phyloP scores from a whole-genome alignment of 1,284 basidiomycete genomes.

The Fomitiporia mediterranea region DNA sequence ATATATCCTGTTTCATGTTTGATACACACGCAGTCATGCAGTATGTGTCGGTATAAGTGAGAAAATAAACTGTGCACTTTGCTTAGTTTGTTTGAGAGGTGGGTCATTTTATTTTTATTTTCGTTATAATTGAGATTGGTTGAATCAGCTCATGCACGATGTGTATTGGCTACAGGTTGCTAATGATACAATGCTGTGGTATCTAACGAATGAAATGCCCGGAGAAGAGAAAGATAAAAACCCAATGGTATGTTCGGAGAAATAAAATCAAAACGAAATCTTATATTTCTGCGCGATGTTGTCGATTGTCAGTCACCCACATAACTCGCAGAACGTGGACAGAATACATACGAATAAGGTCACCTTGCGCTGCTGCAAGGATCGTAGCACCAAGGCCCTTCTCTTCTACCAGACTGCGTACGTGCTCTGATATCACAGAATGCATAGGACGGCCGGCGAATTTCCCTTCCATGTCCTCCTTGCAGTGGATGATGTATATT shows the following conservation, averaged over 20 bases:
- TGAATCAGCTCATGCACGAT: not conserved
- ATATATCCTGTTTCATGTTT: constrained; percentile 12
- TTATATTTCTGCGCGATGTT: not conserved
- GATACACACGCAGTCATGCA: too few relatives aligned
- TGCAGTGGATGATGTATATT: constrained; percentile 78
- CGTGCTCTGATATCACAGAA: constrained; percentile 58
- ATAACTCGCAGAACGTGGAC: constrained; percentile 8
- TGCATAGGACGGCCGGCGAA: constrained; percentile 42
- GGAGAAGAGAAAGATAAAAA: not conserved
- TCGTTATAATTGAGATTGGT: too few relatives aligned
- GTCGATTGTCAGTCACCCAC: constrained; percentile 8
- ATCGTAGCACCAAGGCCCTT: constrained; percentile 59
- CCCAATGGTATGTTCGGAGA: not conserved
- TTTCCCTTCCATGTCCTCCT: constrained; percentile 51
- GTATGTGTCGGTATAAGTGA: too few relatives aligned
- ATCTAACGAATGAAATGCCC: not conserved
- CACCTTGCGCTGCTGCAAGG: constrained; percentile 64
- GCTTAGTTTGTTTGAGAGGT: too few relatives aligned
- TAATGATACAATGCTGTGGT: too few relatives aligned
- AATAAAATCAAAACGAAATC: not conserved
- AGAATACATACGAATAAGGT: constrained; percentile 58
- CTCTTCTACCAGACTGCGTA: constrained; percentile 48
- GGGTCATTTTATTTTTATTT: not conserved
- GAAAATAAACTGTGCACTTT: too few relatives aligned
- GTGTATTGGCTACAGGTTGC: constrained; percentile 6